Conservation (phyloP, 345 rosid species). For the Stellera chamaejasme region DNA sequence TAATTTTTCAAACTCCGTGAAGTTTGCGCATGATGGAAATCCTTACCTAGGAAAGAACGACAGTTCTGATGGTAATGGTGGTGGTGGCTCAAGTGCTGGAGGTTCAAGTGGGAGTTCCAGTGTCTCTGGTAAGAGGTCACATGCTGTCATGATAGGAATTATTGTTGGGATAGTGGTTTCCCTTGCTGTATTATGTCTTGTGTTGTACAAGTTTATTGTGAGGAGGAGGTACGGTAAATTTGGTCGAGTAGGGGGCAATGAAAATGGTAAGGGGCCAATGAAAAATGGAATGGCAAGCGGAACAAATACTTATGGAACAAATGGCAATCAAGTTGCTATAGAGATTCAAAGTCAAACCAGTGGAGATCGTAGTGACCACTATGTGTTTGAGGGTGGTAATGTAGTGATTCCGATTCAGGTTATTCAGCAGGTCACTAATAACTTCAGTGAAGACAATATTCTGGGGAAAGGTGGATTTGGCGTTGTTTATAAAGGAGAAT, state of each 20-base stretch:
- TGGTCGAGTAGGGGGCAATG: constrained; percentile 31
- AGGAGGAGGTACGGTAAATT: constrained; percentile 33
- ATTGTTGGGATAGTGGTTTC: constrained; percentile 36
- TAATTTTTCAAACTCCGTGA: constrained; percentile 26
- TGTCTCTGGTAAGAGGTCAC: constrained; percentile 22
- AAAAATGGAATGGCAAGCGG: constrained; percentile 28
- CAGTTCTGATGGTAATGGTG: constrained; percentile 17
- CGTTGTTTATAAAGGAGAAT: constrained; percentile 71
- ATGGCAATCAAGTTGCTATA: constrained; percentile 13
- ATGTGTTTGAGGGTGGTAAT: constrained; percentile 51
- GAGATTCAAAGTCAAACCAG: constrained; percentile 52
- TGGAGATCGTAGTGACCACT: constrained; percentile 44
- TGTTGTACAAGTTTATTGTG: constrained; percentile 34
- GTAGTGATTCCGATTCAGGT: constrained; percentile 60
- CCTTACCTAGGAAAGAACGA: constrained; percentile 25
- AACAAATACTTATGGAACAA: constrained; percentile 26
- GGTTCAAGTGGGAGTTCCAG: constrained; percentile 11
- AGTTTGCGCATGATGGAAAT: constrained; percentile 42
- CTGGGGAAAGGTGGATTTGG: constrained; percentile 91
- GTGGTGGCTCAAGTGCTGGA: constrained; percentile 11
- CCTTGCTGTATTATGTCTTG: constrained; percentile 33
- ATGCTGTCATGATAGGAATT: constrained; percentile 37
- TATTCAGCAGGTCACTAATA: constrained; percentile 56
- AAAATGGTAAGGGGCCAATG: constrained; percentile 30
- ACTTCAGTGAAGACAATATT: constrained; percentile 59